Percentiles rank a stretch among this genome's conserved stretches.
Evolutionary conservation across 2,329 filamentous ascomycete species (phyloP).

Genomic region (Paecilomyces niveus): DNA sequence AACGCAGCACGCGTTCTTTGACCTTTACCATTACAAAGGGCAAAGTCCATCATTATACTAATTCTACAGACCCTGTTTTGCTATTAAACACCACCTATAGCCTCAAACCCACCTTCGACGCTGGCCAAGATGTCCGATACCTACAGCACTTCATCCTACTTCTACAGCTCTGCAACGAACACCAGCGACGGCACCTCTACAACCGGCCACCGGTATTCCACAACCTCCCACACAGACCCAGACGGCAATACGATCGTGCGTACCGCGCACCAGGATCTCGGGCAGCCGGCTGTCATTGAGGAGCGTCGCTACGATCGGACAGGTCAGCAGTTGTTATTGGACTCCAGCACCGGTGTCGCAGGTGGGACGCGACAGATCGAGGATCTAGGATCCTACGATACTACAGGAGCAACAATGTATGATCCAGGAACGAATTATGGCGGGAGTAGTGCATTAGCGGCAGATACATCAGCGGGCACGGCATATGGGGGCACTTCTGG

Average conservation of each 20-base stretch:
- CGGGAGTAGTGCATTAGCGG: not conserved
- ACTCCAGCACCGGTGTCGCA: constrained; percentile 9
- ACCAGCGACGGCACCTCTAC: constrained; percentile 15
- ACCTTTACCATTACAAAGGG: too few relatives aligned
- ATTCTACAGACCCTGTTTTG: too few relatives aligned
- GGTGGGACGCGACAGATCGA: constrained; percentile 21
- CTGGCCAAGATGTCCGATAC: constrained; percentile 8
- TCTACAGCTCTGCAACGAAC: constrained; percentile 23
- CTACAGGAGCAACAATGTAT: constrained; percentile 4
- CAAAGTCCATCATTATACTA: too few relatives aligned
- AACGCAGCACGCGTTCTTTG: not conserved
- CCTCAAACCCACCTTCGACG: not conserved
- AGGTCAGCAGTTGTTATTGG: constrained; percentile 20
- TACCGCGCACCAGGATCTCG: constrained; percentile 27
- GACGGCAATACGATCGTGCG: constrained; percentile 27
- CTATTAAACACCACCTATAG: not conserved
- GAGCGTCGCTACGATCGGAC: constrained; percentile 26
- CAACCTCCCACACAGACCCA: constrained; percentile 22
- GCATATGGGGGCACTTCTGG: constrained; percentile 8
- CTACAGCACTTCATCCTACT: constrained; percentile 26
- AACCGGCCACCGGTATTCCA: constrained; percentile 27
- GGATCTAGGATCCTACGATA: constrained; percentile 16
- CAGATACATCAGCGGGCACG: not conserved
- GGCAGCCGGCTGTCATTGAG: constrained; percentile 24
- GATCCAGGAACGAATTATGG: constrained; percentile 7